Evolutionary conservation across 2,329 filamentous ascomycete species (phyloP), one percentile per base, ranked within the genome.

Genomic region (Gnomoniopsis sp.): DNA sequence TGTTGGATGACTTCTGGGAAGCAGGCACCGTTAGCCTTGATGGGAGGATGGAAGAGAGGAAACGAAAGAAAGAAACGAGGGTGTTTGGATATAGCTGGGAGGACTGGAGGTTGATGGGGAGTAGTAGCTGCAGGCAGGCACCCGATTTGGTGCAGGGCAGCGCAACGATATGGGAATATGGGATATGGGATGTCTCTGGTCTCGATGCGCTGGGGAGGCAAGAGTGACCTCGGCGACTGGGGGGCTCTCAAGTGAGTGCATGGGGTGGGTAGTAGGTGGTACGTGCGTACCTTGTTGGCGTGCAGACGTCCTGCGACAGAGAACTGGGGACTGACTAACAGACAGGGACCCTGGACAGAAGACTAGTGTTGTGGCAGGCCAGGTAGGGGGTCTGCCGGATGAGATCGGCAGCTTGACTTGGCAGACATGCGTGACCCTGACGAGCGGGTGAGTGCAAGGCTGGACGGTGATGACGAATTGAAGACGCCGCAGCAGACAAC

Each of bases 21-120:
- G 65, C 54, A 67, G 68, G 66, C 62, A 67, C 65, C 11, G 53
- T 59, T 54, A 56, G 61, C 41, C 50, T 15, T 23, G 38, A 49
- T 26, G 14, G 47, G 43, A 22, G 30, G 53, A 36, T 47, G 49
- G 14, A 44, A n/a, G 26, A 34, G 26, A 53, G 10, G 44, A 46
- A 51, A 19, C 10, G 7, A 26, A 43, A 50, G 43, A 12, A 14
- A 14, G 30, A 55, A 36, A 55, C 33, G 54, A 55, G 44, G 51
- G 57, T 30, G 49, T 56, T 33, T 49, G 44, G 52, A 53, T 59
- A 53, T 36, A 36, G 57, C 23, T 51, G 53, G 49, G 53, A 49
- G 47, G n/a, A 23, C 47, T 38, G 46, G 53, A 59, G 49, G 60
- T 59, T 36, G 53, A 57, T 46, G 57, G 53, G 53, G 11, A 38